Evolutionary conservation across 306 rosid species (phyloP).

Genomic region (Casuarina cunninghamiana): DNA sequence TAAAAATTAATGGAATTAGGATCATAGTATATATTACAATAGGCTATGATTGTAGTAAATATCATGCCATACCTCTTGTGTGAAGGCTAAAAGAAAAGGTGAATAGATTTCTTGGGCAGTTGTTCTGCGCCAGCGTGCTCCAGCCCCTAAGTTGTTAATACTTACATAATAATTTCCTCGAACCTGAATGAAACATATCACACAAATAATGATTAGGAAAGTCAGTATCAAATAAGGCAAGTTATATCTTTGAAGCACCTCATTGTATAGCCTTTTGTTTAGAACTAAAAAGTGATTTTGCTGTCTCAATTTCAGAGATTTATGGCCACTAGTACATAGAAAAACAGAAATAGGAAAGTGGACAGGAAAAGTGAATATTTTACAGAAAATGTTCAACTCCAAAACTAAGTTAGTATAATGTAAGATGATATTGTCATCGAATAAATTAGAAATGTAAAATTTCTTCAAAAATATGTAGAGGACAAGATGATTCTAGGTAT

Average conservation of each 20-base stretch:
- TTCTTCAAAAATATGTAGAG: not conserved
- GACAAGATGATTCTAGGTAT: not conserved
- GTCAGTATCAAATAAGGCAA: not conserved
- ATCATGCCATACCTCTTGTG: slow-evolving; percentile 53
- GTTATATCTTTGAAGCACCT: not conserved
- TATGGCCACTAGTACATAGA: no score
- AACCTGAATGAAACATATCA: slow-evolving; percentile 42
- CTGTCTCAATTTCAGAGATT: no score
- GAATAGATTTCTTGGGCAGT: slow-evolving; percentile 79
- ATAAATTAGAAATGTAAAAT: not conserved
- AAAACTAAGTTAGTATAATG: no score
- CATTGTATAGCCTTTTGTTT: not conserved
- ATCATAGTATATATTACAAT: slow-evolving; percentile 8
- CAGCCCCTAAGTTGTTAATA: slow-evolving; percentile 49
- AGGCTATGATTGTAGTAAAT: not conserved
- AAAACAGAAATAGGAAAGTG: not conserved
- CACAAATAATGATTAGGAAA: not conserved
- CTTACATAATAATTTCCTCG: slow-evolving; percentile 65
- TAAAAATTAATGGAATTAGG: slow-evolving; percentile 21
- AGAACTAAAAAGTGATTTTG: not conserved
- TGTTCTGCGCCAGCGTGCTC: slow-evolving; percentile 75
- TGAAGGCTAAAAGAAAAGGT: slow-evolving; percentile 61
- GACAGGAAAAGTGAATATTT: not conserved
- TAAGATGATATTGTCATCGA: not conserved
- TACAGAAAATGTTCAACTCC: no score